A percentile compares a stretch with the other conserved stretches of the same genome.
phyloP scores from a whole-genome alignment of 2,329 filamentous ascomycete genomes.

The Pseudocercospora macadamiae region DNA sequence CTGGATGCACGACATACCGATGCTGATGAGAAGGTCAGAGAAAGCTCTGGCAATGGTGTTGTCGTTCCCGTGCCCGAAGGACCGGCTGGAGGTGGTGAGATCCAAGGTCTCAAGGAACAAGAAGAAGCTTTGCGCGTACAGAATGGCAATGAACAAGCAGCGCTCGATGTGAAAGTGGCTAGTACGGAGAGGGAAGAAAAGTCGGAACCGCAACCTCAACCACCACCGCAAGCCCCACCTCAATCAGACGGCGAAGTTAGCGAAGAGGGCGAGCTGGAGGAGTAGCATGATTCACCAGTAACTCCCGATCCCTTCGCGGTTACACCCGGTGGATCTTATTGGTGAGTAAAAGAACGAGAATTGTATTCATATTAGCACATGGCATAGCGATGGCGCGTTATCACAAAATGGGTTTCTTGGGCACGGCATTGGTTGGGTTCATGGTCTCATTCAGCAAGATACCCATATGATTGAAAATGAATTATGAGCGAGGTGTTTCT shows the following conservation, averaged over 20 bases:
- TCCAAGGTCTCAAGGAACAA: constrained; percentile 19
- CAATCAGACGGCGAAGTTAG: constrained; percentile 40
- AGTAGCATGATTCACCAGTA: constrained; percentile 33
- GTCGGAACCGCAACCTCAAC: constrained; percentile 9
- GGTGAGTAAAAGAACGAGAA: no score
- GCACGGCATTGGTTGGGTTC: no score
- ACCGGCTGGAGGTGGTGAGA: constrained; percentile 14
- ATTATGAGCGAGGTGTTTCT: neutral
- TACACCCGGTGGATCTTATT: neutral
- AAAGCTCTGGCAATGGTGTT: constrained; percentile 12
- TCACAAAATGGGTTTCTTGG: no score
- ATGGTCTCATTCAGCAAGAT: constrained; percentile 1
- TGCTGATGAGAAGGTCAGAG: constrained; percentile 9
- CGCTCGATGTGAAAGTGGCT: constrained; percentile 25
- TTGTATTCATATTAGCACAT: neutral
- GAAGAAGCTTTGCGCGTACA: constrained; percentile 34
- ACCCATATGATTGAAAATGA: neutral
- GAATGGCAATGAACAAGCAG: constrained; percentile 32
- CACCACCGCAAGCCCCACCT: constrained; percentile 8
- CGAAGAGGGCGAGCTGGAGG: constrained; percentile 54
- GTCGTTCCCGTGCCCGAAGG: constrained; percentile 16
- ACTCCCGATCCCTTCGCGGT: no score
- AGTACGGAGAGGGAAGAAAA: constrained; percentile 1
- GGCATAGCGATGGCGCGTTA: constrained; percentile 2
- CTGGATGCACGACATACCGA: constrained; percentile 11